Conservation (phyloP, 768 basidiomycete genomes). For the Auriscalpium vulgare region DNA sequence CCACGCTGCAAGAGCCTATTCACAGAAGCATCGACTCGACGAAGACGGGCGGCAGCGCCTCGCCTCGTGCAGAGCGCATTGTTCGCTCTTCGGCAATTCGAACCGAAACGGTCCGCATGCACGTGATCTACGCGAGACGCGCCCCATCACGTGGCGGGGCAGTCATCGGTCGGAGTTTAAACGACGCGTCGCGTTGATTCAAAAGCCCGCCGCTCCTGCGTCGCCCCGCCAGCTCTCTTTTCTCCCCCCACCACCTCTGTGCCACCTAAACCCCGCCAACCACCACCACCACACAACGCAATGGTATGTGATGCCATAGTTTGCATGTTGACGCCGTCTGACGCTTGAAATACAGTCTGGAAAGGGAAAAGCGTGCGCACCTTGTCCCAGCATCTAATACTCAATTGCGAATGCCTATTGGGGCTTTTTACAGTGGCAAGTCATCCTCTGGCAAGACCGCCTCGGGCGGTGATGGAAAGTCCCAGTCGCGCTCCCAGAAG, state of each 20-base stretch:
- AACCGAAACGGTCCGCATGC: background rate
- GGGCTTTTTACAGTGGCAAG: conserved; percentile 26
- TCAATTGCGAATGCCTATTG: background rate
- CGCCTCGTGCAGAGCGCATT: background rate
- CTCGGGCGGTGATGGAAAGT: conserved; percentile 34
- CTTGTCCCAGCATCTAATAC: background rate
- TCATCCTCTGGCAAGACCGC: conserved; percentile 39
- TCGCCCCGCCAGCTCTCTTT: background rate
- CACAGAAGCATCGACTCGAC: background rate
- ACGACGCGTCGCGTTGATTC: conserved; percentile 3
- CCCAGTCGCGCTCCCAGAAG: conserved; percentile 59
- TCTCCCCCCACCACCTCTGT: background rate
- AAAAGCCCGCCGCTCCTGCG: background rate
- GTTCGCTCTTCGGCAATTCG: background rate
- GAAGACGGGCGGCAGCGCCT: background rate
- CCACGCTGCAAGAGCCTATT: background rate
- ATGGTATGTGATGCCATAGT: background rate
- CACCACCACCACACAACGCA: background rate
- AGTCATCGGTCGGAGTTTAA: background rate
- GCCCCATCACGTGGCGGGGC: background rate
- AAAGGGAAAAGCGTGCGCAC: conserved; percentile 2
- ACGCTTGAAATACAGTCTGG: background rate
- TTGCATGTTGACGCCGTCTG: no score
- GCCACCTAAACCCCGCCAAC: background rate
- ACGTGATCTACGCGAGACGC: background rate